Conservation (phyloP, 768 basidiomycete genomes). For the Candolleomyces eurysporus region DNA sequence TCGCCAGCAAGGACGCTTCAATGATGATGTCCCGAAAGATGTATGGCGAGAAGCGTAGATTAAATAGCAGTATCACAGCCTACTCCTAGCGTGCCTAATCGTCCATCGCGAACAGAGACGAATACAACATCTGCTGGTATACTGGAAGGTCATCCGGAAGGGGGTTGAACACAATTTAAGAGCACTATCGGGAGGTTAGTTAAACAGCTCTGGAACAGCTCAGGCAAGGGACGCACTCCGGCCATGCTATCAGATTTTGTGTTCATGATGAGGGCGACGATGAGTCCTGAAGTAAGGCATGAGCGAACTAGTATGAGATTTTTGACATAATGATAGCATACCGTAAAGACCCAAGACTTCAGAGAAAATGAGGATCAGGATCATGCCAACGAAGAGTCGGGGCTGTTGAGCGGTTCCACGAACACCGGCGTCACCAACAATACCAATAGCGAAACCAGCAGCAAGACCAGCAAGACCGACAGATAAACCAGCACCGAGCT, state of each 20-base stretch:
- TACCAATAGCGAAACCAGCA: constrained; percentile 97
- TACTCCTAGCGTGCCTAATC: background rate
- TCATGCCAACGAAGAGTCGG: constrained; percentile 93
- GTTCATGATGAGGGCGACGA: constrained; percentile 96
- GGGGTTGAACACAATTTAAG: too few relatives aligned
- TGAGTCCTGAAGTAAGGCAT: constrained; percentile 52
- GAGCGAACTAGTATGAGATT: constrained; percentile 3
- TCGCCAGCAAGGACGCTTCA: too few relatives aligned
- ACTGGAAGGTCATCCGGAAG: background rate
- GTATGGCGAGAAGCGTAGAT: background rate
- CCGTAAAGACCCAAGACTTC: constrained; percentile 94
- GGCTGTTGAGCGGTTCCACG: constrained; percentile 97
- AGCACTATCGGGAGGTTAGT: too few relatives aligned
- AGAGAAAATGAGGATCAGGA: constrained; percentile 97
- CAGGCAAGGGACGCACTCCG: too few relatives aligned
- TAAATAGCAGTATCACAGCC: constrained; percentile 3
- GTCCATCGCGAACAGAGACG: constrained; percentile 5
- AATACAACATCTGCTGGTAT: constrained; percentile 2
- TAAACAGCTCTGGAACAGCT: too few relatives aligned
- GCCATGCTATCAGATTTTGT: constrained; percentile 53
- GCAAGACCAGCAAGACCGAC: constrained; percentile 94
- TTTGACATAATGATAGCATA: constrained; percentile 16
- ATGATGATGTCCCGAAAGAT: too few relatives aligned
- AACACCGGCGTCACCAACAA: constrained; percentile 98
- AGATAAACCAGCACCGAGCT: constrained; percentile 90